Evolutionary conservation across 73 alveolate species (phyloP).

Genomic region (Paramecium biaurelia): DNA sequence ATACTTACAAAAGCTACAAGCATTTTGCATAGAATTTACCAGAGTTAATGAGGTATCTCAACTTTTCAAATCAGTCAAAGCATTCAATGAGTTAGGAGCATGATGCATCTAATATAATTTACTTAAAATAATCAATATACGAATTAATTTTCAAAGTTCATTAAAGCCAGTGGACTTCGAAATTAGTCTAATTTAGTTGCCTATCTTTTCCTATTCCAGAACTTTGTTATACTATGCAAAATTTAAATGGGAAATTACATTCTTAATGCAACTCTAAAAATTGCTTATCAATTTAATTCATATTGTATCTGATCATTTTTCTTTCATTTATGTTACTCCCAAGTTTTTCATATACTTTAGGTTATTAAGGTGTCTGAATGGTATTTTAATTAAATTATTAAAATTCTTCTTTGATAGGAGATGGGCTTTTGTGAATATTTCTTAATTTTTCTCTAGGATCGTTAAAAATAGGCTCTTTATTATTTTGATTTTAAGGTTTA

Average conservation of each 20-base stretch:
- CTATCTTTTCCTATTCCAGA: background rate
- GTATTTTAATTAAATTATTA: background rate
- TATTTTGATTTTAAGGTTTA: background rate
- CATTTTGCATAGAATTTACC: conserved; percentile 18
- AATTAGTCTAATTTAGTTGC: background rate
- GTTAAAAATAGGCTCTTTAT: background rate
- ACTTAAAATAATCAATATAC: background rate
- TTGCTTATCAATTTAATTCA: background rate
- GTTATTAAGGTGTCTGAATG: background rate
- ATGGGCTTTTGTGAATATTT: background rate
- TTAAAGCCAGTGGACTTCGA: background rate
- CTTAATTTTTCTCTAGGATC: background rate
- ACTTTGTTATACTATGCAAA: background rate
- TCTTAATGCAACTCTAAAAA: background rate
- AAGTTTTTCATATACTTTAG: background rate
- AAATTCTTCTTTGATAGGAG: background rate
- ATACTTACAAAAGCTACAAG: background rate
- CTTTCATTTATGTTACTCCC: background rate
- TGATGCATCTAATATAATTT: background rate
- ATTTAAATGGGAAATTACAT: background rate
- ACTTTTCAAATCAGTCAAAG: background rate
- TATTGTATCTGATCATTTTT: background rate
- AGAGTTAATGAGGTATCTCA: conserved; percentile 13
- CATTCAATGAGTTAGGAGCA: background rate
- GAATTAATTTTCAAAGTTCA: background rate